phyloP scores from a whole-genome alignment of 495 filamentous ascomycete species.

The Jackrogersella minutella region DNA sequence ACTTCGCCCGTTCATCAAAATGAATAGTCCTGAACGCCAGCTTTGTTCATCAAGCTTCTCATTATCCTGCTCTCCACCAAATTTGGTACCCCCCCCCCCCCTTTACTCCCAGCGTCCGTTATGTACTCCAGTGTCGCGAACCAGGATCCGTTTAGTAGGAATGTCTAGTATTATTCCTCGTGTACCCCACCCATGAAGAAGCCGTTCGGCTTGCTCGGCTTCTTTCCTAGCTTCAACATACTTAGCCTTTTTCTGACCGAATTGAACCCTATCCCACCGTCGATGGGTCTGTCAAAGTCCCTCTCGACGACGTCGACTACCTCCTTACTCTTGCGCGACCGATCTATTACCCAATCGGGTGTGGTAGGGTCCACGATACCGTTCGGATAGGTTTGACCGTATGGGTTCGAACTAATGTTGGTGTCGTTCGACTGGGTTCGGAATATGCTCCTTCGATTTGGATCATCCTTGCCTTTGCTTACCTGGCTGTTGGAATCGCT shows the following conservation, averaged over 20 bases:
- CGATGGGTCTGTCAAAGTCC: constrained; percentile 35
- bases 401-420: constrained; percentile 31
- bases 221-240: constrained; percentile 70
- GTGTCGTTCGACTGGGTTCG: constrained; percentile 41
- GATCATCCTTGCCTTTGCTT: constrained; percentile 42
- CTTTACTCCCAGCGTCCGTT: constrained; percentile 11
- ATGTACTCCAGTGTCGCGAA: constrained; percentile 9
- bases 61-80: constrained; percentile 37
- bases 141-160: neutral
- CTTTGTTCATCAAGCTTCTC: constrained; percentile 35
- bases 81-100: constrained; percentile 23
- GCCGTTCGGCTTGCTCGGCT: constrained; percentile 64
- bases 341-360: constrained; percentile 36
- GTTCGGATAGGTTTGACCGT: constrained; percentile 25
- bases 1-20: constrained; percentile 24
- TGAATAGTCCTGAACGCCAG: constrained; percentile 36
- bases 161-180: constrained; percentile 53
- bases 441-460: constrained; percentile 39
- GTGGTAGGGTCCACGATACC: constrained; percentile 45
- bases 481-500: constrained; percentile 43
- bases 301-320: constrained; percentile 40
- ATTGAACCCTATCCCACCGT: constrained; percentile 52
- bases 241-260: constrained; percentile 77
- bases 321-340: constrained; percentile 43
- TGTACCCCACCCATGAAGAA: constrained; percentile 56